phyloP scores from a whole-genome alignment of 805 yeast genomes.

The Starmerella ratchasimensis region DNA sequence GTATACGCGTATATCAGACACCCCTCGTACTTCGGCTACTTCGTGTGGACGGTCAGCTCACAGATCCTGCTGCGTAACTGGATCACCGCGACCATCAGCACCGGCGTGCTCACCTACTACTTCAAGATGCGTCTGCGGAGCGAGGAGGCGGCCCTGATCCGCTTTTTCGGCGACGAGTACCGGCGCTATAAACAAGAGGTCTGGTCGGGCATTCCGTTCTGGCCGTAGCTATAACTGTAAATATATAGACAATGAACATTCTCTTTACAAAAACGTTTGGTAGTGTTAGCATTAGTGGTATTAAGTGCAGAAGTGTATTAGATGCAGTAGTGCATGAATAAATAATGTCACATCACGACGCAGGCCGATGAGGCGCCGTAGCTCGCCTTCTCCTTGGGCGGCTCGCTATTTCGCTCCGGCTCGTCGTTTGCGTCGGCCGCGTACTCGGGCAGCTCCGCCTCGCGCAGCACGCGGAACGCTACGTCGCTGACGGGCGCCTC shows the following conservation, averaged over 20 bases:
- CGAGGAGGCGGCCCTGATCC: slow-evolving; percentile 54
- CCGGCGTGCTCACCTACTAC: slow-evolving; percentile 48
- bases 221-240: too few relatives aligned
- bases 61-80: slow-evolving; percentile 62
- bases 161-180: slow-evolving; percentile 64
- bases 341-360: too few relatives aligned
- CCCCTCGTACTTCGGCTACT: slow-evolving; percentile 86
- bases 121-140: slow-evolving; percentile 48
- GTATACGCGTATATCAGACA: slow-evolving; percentile 58
- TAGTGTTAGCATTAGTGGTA: too few relatives aligned
- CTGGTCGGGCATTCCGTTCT: slow-evolving; percentile 53
- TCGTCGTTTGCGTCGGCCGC: slow-evolving; percentile 11
- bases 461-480: slow-evolving; percentile 6
- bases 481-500: slow-evolving; percentile 3
- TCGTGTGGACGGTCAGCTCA: slow-evolving; percentile 84
- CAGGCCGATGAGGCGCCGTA: too few relatives aligned
- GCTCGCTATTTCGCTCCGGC: slow-evolving; percentile 3
- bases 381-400: too few relatives aligned
- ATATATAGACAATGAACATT: too few relatives aligned
- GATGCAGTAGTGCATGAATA: too few relatives aligned
- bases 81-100: slow-evolving; percentile 41
- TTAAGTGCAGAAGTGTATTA: too few relatives aligned
- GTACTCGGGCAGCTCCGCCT: slow-evolving; percentile 12
- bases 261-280: too few relatives aligned
- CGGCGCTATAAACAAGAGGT: slow-evolving; percentile 36